Base-by-base conservation (phyloP, 192 early-diverging fungal genomes). In the Coemansia sp. region DNA sequence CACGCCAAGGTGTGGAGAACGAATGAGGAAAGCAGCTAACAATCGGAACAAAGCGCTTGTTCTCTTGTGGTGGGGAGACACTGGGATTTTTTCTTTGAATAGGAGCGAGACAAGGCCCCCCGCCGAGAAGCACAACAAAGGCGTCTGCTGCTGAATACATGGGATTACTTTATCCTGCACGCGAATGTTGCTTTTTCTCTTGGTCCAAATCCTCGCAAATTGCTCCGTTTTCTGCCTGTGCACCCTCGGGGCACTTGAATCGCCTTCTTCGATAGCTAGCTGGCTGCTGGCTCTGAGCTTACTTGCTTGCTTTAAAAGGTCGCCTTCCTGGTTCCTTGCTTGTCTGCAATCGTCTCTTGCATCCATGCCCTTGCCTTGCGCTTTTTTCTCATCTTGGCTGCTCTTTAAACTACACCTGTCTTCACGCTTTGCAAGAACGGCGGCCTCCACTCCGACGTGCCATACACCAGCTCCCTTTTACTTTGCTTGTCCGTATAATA, bases 91-190 rank as follows among this genome's bases (percentile, higher is more conserved):
- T n/a, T 54, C 15, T 41, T 41, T 6, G 38, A 41, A 41, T 54
- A 30, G 52, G 30, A 9, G 50, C 9, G 50, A 29, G 17, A 29
- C 27, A 54, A 29, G 52, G 29, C 30, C n/a, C n/a, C n/a, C n/a
- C n/a, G n/a, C n/a, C 29, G 27, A 33, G 30, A n/a, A 11, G 34
- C 34, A 36, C 52, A 20, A 62, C 61, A 62, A 62, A 41, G 47
- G 48, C 48, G 14, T 25, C 15, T 29, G 45, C 37, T 55, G 42
- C 52, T 50, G 57, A 50, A 60, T 44, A 55, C 41, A 52, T 34
- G 40, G 23, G 58, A 61, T 68, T 61, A 55, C 58, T 57, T 45
- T 61, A 68, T 61, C 57, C 53, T 57, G 59, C 59, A 61, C 66
- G 19, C 59, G 34, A 34, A 59, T 14, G 29, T 33, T 54, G 29